These are phyloP conservation scores for Paramyrothecium sp. DNA, from an alignment of 2,329 filamentous ascomycete species.

Conservation along the genomic window DNA sequence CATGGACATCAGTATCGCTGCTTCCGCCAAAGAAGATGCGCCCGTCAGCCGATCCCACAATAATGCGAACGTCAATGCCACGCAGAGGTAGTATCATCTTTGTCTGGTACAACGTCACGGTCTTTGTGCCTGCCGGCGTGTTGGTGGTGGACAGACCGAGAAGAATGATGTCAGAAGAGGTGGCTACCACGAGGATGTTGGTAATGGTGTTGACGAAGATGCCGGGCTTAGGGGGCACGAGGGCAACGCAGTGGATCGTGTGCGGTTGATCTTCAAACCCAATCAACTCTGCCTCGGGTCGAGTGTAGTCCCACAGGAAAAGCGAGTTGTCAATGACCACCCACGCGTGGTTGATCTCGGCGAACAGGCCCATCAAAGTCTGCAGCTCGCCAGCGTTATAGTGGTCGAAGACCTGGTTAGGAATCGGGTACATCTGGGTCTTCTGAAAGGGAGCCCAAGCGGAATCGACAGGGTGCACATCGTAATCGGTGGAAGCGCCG, in stretches of 20 bases:
- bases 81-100: constrained; percentile 78
- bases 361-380: constrained; percentile 94
- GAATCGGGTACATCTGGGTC: constrained; percentile 82
- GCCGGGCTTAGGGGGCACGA: constrained; percentile 79
- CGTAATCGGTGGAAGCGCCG: constrained; percentile 89
- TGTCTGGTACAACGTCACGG: constrained; percentile 82
- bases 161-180: constrained; percentile 78
- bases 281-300: constrained; percentile 85
- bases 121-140: constrained; percentile 66
- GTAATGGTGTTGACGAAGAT: constrained; percentile 87
- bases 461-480: constrained; percentile 63
- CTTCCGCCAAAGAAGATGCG: constrained; percentile 90
- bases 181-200: constrained; percentile 86
- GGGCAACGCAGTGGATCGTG: constrained; percentile 85
- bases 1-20: constrained; percentile 82
- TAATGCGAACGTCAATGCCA: constrained; percentile 73
- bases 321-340: constrained; percentile 93
- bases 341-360: constrained; percentile 93
- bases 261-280: constrained; percentile 88
- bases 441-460: constrained; percentile 90
- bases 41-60: constrained; percentile 79
- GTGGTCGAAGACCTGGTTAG: constrained; percentile 88
- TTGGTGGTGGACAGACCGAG: constrained; percentile 76
- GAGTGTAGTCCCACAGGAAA: constrained; percentile 97
- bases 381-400: constrained; percentile 84